Base-by-base conservation (phyloP, 352 stramenopile genomes). In the Globisporangium yorkense region DNA sequence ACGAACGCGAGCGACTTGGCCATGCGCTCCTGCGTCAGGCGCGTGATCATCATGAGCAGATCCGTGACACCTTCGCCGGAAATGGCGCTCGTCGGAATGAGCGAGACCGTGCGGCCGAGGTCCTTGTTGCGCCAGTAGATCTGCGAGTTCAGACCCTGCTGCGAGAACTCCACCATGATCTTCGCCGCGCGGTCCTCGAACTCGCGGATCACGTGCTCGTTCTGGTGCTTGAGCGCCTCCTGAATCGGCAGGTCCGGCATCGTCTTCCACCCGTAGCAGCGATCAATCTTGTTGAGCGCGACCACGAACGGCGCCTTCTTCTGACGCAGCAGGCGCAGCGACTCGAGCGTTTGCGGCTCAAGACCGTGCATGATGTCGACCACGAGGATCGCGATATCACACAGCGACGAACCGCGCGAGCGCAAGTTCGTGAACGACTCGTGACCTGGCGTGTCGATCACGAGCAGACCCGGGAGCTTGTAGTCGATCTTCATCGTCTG, bases 391-490 rank as follows among this genome's bases (percentile, higher is more conserved):
- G 97, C 97, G 54, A 99, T 97, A 83, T 99, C 97, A 84, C 96
- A 99, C 7, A 99, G 74, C 35, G 89, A 98, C 21, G 94, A 98
- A 51, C 97, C 97, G 65, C 97, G 88, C 50, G 83, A 95, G 53
- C 97, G 89, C 51, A 99, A 66, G 75, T 99, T 99, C n/a, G 94
- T 98, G 70, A 99, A 99, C 40, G 92, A 98, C 73, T 99, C 97
- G 93, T 99, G 97, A 62, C 97, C 97, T 15, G 97, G 97, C n/a
- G 97, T 99, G 84, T 99, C 97, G 67, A 99, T 99, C 31, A 99
- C 86, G 35, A 98, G 76, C 57, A 98, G 65, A 68, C 93, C 93
- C 0, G 93, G 93, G 27, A 98, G 62, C n/a, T 84, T 86, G 65
- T 96, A 94, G 37, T 98, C 73, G 16, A 97, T 62, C 44, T 87